Conservation (phyloP, 257 asterid genomes). For the Solanum verrucosum region DNA sequence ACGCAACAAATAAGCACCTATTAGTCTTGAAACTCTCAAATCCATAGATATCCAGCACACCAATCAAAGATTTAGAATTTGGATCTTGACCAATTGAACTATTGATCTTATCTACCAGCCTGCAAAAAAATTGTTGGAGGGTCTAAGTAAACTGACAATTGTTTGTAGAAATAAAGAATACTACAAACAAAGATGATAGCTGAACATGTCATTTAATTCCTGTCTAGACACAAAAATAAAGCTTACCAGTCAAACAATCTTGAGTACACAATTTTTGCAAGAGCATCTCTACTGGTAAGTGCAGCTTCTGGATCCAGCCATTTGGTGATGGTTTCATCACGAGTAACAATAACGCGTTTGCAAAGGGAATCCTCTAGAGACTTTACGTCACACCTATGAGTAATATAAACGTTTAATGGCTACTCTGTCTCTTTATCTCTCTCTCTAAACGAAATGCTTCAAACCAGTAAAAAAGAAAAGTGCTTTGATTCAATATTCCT, state of each 20-base stretch:
- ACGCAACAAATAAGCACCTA: conserved; percentile 44
- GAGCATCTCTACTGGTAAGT: conserved; percentile 81
- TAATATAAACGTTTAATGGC: neutral
- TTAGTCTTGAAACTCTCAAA: conserved; percentile 59
- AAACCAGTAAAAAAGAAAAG: neutral
- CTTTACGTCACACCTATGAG: conserved; percentile 82
- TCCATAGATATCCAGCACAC: conserved; percentile 51
- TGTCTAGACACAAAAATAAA: conserved; percentile 1
- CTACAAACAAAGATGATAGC: neutral
- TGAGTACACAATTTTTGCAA: conserved; percentile 89
- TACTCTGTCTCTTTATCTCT: neutral
- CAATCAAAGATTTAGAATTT: conserved; percentile 29
- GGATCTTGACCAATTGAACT: conserved; percentile 48
- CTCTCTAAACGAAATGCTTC: neutral
- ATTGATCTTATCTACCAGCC: conserved; percentile 44
- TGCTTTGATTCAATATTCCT: neutral
- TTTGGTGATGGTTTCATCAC: conserved; percentile 91
- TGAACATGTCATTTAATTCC: neutral
- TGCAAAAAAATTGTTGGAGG: conserved; percentile 8
- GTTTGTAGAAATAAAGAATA: neutral
- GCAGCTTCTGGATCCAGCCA: conserved; percentile 96
- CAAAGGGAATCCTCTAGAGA: conserved; percentile 94
- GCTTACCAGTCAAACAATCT: conserved; percentile 92
- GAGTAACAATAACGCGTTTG: conserved; percentile 90
- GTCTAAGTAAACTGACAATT: neutral